phyloP scores from a whole-genome alignment of 75 land plant species.

The Picea glauca region DNA sequence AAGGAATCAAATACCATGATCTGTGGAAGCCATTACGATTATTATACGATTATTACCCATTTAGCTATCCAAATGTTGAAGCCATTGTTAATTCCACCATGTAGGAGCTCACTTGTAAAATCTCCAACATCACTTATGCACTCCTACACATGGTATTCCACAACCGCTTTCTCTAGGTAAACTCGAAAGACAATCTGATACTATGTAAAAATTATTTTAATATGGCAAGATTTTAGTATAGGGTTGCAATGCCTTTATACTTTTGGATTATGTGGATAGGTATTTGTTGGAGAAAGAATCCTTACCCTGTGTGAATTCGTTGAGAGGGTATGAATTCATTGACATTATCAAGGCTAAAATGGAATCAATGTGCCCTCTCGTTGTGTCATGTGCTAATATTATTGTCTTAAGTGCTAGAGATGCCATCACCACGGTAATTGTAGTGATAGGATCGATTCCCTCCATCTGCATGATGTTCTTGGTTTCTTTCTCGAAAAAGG shows the following conservation, averaged over 20 bases:
- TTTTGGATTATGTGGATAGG: background rate
- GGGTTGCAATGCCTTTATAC: conserved; percentile 17
- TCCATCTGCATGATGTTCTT: background rate
- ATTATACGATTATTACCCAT: no score
- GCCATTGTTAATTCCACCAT: no score
- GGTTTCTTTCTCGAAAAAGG: background rate
- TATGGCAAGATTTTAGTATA: no score
- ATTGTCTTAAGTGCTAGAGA: conserved; percentile 13
- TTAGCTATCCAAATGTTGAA: no score
- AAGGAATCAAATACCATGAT: no score
- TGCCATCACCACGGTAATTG: conserved; percentile 10
- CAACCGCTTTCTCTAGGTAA: no score
- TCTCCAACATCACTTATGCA: no score
- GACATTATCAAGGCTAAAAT: background rate
- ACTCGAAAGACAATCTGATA: no score
- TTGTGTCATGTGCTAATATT: conserved; percentile 17
- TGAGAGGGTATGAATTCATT: conserved; percentile 5
- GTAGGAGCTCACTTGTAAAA: no score
- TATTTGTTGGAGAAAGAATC: background rate
- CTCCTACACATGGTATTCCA: no score
- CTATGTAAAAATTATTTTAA: no score
- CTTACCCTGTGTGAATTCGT: background rate
- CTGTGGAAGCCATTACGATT: no score
- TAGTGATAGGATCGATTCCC: background rate
- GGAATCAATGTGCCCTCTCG: conserved; percentile 9